Evolutionary conservation across 768 basidiomycete species (phyloP).

Genomic region (Lactarius psammicola): DNA sequence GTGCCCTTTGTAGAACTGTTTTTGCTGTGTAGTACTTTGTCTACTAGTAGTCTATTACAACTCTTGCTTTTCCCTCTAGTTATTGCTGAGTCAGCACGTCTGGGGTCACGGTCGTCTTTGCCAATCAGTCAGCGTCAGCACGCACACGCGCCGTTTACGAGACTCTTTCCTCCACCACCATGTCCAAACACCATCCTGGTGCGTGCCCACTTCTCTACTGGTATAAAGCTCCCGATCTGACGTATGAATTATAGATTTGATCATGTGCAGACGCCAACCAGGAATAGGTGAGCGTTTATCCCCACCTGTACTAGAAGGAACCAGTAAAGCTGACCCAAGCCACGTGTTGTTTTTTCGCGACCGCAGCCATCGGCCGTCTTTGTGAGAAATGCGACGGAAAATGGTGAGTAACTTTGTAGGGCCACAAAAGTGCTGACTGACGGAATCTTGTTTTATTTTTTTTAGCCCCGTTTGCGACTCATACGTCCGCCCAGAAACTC

Average conservation of each 20-base stretch:
- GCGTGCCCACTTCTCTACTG: neutral
- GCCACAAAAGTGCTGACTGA: no score
- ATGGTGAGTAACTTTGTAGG: no score
- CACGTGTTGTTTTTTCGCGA: no score
- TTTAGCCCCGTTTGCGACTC: conserved; percentile 87
- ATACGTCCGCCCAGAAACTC: conserved; percentile 96
- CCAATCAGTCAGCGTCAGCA: neutral
- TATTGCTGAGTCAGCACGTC: conserved; percentile 17
- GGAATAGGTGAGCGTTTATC: conserved; percentile 72
- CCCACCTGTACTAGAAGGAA: no score
- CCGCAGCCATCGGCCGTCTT: conserved; percentile 87
- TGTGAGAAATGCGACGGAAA: conserved; percentile 99
- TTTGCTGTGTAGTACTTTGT: conserved; percentile 16
- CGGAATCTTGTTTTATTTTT: no score
- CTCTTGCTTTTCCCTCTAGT: neutral
- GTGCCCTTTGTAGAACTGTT: conserved; percentile 12
- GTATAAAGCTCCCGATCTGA: neutral
- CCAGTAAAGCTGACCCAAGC: conserved; percentile 11
- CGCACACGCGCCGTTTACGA: neutral
- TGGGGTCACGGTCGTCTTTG: no score
- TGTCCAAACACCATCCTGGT: conserved; percentile 42
- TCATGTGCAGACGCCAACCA: conserved; percentile 97
- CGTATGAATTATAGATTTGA: conserved; percentile 62
- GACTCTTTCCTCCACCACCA: conserved; percentile 21
- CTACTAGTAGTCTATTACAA: conserved; percentile 7